Conservation (phyloP, 1,284 basidiomycete genomes). For the Pseudozyma pruni region DNA sequence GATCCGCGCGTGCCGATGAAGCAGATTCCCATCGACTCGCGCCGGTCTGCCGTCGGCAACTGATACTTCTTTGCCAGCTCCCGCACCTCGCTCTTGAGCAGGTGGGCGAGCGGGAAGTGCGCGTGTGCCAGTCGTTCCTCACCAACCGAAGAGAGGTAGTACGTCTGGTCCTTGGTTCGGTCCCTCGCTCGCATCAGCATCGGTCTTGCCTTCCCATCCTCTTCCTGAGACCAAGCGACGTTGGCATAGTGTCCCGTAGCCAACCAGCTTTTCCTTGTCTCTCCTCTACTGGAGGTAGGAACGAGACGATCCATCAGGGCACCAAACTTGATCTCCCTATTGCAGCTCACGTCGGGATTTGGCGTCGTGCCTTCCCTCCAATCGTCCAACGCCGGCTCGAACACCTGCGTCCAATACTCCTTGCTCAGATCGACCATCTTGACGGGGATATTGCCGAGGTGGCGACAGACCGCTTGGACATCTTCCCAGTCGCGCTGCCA, state of each 20-base stretch:
- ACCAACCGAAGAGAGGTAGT: constrained; percentile 77
- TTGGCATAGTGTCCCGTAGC: constrained; percentile 91
- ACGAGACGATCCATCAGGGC: constrained; percentile 75
- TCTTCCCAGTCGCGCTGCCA: constrained; percentile 97
- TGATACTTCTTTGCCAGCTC: constrained; percentile 76
- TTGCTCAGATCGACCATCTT: constrained; percentile 50
- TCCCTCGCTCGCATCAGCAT: constrained; percentile 53
- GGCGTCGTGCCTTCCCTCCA: constrained; percentile 72
- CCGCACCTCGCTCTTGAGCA: constrained; percentile 74
- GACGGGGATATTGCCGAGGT: constrained; percentile 75
- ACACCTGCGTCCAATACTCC: constrained; percentile 63
- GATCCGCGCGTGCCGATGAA: constrained; percentile 80
- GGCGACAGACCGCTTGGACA: constrained; percentile 81
- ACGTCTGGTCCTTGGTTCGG: constrained; percentile 86
- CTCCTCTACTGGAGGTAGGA: neutral
- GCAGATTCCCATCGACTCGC: constrained; percentile 96
- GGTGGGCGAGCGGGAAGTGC: constrained; percentile 72
- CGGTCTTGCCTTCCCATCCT: constrained; percentile 4
- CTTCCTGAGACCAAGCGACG: constrained; percentile 70
- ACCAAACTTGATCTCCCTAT: constrained; percentile 93
- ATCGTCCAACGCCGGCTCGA: constrained; percentile 58
- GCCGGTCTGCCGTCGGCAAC: constrained; percentile 80
- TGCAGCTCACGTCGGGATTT: constrained; percentile 94
- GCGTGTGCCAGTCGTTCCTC: constrained; percentile 70
- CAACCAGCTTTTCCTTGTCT: constrained; percentile 70